phyloP scores from a whole-genome alignment of 352 stramenopile species.

The Pythium angustatum region DNA sequence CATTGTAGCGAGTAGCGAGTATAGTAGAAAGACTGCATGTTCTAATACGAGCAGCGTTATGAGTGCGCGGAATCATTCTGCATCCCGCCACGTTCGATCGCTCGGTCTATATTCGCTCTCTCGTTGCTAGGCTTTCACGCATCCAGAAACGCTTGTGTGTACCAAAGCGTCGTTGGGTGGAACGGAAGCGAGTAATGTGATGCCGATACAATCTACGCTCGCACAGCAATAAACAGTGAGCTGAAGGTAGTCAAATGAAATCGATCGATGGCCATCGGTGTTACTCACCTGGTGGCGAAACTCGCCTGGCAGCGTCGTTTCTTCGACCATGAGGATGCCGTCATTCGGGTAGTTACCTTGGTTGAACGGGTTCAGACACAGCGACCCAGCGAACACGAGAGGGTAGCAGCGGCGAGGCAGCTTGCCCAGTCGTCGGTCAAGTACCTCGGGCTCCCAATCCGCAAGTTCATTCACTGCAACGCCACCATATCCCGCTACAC shows the following conservation, averaged over 20 bases:
- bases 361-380: slow-evolving; percentile 78
- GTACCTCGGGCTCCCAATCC: slow-evolving; percentile 34
- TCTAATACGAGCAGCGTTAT: slow-evolving; percentile 1
- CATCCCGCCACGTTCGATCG: too few relatives aligned
- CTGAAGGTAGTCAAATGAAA: too few relatives aligned
- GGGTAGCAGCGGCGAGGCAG: slow-evolving; percentile 60
- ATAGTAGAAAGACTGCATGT: slow-evolving; percentile 1
- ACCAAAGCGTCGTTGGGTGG: slow-evolving; percentile 48
- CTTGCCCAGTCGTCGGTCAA: slow-evolving; percentile 66
- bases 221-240: neutral
- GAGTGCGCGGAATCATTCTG: too few relatives aligned
- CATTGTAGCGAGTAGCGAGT: too few relatives aligned
- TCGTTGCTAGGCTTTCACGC: slow-evolving; percentile 23
- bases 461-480: slow-evolving; percentile 62
- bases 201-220: slow-evolving; percentile 42
- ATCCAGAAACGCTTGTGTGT: slow-evolving; percentile 51
- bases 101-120: too few relatives aligned
- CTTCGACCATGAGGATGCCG: slow-evolving; percentile 61
- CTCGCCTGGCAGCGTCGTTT: slow-evolving; percentile 64
- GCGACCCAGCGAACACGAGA: slow-evolving; percentile 58
- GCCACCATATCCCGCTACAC: slow-evolving; percentile 54
- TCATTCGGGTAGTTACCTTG: slow-evolving; percentile 76
- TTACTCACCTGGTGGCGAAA: slow-evolving; percentile 58
- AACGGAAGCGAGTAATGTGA: slow-evolving; percentile 65
- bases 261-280: too few relatives aligned